Conservation (phyloP, 108 stramenopile genomes). For the Skeletonema tropicum region DNA sequence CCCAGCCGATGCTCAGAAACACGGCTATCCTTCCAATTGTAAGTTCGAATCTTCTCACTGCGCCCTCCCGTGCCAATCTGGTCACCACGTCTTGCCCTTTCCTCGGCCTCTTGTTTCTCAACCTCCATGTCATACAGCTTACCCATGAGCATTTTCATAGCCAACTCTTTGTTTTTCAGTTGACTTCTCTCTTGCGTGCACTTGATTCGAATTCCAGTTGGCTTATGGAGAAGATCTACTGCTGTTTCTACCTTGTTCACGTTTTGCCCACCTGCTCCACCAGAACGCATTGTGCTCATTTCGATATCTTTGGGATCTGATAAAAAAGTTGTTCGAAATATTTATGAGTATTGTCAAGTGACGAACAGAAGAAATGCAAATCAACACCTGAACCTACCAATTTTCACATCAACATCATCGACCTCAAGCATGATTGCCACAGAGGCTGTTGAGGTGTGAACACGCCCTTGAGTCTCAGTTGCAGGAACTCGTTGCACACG, state of each 20-base stretch:
- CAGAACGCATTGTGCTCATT: constrained; percentile 88
- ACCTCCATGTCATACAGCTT: constrained; percentile 88
- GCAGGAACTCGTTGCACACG: constrained; percentile 98
- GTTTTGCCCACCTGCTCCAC: constrained; percentile 98
- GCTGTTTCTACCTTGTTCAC: constrained; percentile 99
- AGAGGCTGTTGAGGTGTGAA: constrained; percentile 94
- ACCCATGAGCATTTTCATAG: constrained; percentile 92
- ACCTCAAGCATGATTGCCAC: constrained; percentile 93
- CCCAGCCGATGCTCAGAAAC: constrained; percentile 93
- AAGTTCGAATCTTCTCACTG: constrained; percentile 96
- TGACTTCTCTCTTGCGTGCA: constrained; percentile 98
- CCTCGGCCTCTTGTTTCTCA: constrained; percentile 84
- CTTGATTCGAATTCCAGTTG: constrained; percentile 94
- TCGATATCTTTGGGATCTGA: constrained; percentile 83
- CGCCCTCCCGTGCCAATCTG: constrained; percentile 96
- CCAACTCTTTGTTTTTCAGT: constrained; percentile 93
- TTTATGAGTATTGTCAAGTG: not conserved
- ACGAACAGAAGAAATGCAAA: not conserved
- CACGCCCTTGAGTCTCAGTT: constrained; percentile 87
- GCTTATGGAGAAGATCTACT: constrained; percentile 94
- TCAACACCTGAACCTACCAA: constrained; percentile 22
- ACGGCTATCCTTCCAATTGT: constrained; percentile 98
- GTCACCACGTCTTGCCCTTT: constrained; percentile 74
- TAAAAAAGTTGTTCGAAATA: not conserved
- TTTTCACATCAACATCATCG: constrained; percentile 85